Percentiles rank a stretch among this genome's conserved stretches.
These are phyloP conservation scores for Purpureocillium lavendulum DNA, from an alignment of 2,329 filamentous ascomycete species.

Conservation along the genomic window DNA sequence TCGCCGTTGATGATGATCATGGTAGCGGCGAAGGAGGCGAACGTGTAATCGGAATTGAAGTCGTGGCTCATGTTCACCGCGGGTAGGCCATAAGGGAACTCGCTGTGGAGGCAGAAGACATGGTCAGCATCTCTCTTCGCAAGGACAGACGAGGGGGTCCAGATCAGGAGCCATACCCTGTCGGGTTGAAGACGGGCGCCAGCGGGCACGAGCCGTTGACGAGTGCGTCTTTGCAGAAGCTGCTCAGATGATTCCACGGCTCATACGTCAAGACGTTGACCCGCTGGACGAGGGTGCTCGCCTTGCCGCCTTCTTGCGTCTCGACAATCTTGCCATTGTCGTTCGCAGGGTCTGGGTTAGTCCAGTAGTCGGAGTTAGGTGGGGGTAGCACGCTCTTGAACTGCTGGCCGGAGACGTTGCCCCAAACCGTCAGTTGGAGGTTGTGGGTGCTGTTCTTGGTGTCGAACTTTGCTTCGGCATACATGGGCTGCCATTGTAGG, in stretches of 20 bases:
- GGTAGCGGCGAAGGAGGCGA: conserved; percentile 70
- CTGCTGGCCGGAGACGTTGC: conserved; percentile 76
- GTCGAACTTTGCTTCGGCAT: conserved; percentile 68
- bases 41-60: conserved; percentile 76
- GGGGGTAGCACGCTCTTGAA: conserved; percentile 50
- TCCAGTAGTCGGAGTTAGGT: conserved; percentile 52
- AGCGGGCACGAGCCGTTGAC: conserved; percentile 65
- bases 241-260: conserved; percentile 45
- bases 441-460: conserved; percentile 49
- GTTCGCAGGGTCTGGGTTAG: conserved; percentile 37
- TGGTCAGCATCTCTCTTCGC: conserved; percentile 1
- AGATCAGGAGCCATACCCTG: conserved; percentile 1
- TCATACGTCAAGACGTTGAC: conserved; percentile 72
- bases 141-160: neutral
- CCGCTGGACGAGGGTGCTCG: conserved; percentile 64
- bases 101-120: conserved; percentile 13
- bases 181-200: conserved; percentile 55
- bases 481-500: conserved; percentile 73
- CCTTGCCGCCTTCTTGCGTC: conserved; percentile 45
- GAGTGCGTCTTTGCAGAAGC: conserved; percentile 59
- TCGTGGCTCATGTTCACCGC: conserved; percentile 67
- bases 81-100: conserved; percentile 44
- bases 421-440: conserved; percentile 74
- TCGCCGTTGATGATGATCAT: conserved; percentile 73
- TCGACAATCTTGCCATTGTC: conserved; percentile 71